These are phyloP conservation scores for Saxophila tyrrhenica DNA, from an alignment of 495 filamentous ascomycete genomes.

Conservation along the genomic window DNA sequence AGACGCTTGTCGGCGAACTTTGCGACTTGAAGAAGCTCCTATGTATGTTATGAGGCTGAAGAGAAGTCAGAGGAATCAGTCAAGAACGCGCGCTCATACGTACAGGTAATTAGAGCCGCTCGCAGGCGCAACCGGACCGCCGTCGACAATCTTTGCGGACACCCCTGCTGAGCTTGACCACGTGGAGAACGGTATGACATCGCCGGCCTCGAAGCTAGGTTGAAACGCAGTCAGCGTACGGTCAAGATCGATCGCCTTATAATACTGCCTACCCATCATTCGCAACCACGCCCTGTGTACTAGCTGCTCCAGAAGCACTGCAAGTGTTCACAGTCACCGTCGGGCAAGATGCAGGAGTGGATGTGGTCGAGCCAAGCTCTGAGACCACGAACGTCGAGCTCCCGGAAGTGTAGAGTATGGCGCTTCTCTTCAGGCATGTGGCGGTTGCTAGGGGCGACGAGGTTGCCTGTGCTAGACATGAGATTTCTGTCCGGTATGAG, in stretches of 20 bases:
- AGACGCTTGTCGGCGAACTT: background rate
- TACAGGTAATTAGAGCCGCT: background rate
- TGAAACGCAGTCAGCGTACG: background rate
- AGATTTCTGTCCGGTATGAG: too few species aligned
- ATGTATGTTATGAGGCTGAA: background rate
- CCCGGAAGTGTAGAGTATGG: background rate
- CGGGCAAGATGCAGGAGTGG: too few species aligned
- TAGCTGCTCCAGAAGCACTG: background rate
- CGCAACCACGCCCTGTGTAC: background rate
- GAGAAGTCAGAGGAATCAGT: background rate
- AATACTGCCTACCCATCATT: background rate
- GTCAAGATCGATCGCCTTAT: background rate
- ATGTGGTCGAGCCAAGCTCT: background rate
- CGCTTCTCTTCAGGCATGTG: background rate
- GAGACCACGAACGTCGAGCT: background rate
- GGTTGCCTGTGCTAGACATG: background rate
- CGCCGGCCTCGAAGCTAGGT: background rate
- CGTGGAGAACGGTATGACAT: background rate
- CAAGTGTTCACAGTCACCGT: background rate
- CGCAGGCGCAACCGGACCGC: background rate
- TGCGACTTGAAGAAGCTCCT: background rate
- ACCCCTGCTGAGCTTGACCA: background rate
- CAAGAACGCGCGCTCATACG: background rate
- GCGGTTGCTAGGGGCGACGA: background rate
- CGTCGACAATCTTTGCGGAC: background rate